A percentile compares a stretch with the other conserved stretches of the same genome.
phyloP scores from a whole-genome alignment of 2,329 filamentous ascomycete species.

The Westerdykella ornata region DNA sequence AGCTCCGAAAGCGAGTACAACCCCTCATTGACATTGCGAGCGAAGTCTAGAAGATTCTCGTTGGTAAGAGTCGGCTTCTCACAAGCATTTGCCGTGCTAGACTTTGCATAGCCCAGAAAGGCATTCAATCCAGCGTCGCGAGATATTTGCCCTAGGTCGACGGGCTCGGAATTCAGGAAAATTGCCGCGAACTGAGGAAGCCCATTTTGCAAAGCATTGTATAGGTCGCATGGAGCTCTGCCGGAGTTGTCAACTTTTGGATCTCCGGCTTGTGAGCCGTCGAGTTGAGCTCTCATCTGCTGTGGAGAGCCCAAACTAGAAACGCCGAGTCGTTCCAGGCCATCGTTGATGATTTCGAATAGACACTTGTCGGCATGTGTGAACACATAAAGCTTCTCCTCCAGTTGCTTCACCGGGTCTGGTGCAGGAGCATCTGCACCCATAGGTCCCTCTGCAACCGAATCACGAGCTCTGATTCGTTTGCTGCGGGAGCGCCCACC shows the following conservation, averaged over 20 bases:
- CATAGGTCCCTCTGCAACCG: slow-evolving; percentile 43
- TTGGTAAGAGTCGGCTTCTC: slow-evolving; percentile 36
- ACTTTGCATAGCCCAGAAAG: slow-evolving; percentile 52
- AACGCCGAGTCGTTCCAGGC: slow-evolving; percentile 49
- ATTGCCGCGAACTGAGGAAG: slow-evolving; percentile 41
- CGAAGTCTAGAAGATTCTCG: slow-evolving; percentile 39
- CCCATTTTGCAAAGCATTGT: slow-evolving; percentile 30
- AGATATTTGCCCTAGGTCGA: slow-evolving; percentile 45
- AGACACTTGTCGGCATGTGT: slow-evolving; percentile 53
- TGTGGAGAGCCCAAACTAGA: slow-evolving; percentile 41
- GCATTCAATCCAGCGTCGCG: slow-evolving; percentile 48
- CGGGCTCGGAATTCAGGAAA: slow-evolving; percentile 45
- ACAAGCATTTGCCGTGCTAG: slow-evolving; percentile 37
- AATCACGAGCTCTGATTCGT: slow-evolving; percentile 54
- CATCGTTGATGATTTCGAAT: slow-evolving; percentile 48
- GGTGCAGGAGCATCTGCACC: slow-evolving; percentile 45
- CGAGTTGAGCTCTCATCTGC: slow-evolving; percentile 27
- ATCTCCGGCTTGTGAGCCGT: slow-evolving; percentile 8
- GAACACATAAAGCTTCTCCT: slow-evolving; percentile 49
- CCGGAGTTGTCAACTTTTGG: slow-evolving; percentile 16
- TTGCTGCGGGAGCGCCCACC: slow-evolving; percentile 54
- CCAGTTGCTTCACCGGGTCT: slow-evolving; percentile 49
- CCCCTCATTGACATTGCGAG: slow-evolving; percentile 41
- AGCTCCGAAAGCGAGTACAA: slow-evolving; percentile 48
- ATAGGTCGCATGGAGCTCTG: slow-evolving; percentile 41